These are phyloP conservation scores for Boletus rufocinnamomeus DNA, from an alignment of 768 basidiomycete genomes.

Conservation along the genomic window DNA sequence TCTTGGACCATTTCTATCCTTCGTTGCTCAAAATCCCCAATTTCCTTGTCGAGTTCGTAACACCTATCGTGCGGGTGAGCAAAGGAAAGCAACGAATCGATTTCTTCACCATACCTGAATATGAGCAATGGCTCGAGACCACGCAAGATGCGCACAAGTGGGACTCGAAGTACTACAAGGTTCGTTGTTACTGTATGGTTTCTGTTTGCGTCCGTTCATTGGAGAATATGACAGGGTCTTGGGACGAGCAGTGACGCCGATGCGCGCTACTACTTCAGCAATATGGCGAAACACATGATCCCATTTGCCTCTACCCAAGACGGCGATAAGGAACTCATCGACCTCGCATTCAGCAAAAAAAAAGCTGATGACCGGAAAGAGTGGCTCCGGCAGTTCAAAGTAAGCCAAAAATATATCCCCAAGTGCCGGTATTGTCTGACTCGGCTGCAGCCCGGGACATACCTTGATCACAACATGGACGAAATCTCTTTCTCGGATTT, in stretches of 20 bases:
- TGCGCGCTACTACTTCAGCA: constrained; percentile 88
- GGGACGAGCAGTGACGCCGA: constrained; percentile 91
- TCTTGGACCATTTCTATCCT: constrained; percentile 95
- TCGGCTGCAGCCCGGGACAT: constrained; percentile 82
- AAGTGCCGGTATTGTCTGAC: constrained; percentile 1
- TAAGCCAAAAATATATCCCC: constrained; percentile 28
- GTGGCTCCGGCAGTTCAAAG: constrained; percentile 93
- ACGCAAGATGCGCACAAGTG: constrained; percentile 79
- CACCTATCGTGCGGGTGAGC: constrained; percentile 92
- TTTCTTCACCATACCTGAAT: constrained; percentile 98
- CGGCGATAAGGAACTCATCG: constrained; percentile 87
- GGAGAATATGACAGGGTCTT: constrained; percentile 67
- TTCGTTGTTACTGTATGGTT: constrained; percentile 34
- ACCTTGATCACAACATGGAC: constrained; percentile 82
- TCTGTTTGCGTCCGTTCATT: constrained; percentile 2
- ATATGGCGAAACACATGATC: constrained; percentile 93
- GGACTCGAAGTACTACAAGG: constrained; percentile 98
- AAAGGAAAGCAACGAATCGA: constrained; percentile 79
- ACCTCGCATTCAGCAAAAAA: constrained; percentile 99
- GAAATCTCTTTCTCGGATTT: constrained; percentile 91
- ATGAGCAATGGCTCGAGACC: constrained; percentile 85
- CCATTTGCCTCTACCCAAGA: constrained; percentile 81
- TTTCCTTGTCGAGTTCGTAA: constrained; percentile 97
- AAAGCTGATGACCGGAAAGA: constrained; percentile 98
- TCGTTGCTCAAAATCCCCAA: constrained; percentile 87